Conservation (phyloP, 2,329 filamentous ascomycete species). For the Botrytis pseudocinerea region DNA sequence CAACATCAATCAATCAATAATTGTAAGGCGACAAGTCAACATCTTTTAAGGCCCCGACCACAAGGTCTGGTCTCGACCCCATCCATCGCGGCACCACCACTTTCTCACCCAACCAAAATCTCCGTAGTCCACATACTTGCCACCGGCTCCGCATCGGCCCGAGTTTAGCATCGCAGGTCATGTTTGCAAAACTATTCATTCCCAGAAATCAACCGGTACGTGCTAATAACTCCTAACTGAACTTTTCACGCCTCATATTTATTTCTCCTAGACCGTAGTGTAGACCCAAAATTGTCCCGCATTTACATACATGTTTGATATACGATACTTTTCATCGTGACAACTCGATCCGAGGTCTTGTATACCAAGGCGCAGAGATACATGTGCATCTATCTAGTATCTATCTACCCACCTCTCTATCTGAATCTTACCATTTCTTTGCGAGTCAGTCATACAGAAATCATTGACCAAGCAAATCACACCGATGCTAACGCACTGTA, state of each 20-base stretch:
- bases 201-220: not conserved
- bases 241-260: not conserved
- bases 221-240: not conserved
- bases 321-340: not conserved
- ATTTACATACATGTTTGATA: not conserved
- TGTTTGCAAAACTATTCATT: not conserved
- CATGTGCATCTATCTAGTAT: not conserved
- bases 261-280: not conserved
- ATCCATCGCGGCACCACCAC: conserved; percentile 14
- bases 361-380: not conserved
- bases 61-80: conserved; percentile 13
- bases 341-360: conserved; percentile 14
- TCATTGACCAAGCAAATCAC: conserved; percentile 4
- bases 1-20: not conserved
- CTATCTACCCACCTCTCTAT: not conserved
- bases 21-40: not conserved
- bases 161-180: not conserved
- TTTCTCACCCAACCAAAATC: conserved; percentile 9
- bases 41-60: conserved; percentile 8
- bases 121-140: not conserved
- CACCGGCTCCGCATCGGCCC: conserved; percentile 16
- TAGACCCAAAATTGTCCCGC: not conserved
- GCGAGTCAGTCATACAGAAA: not conserved
- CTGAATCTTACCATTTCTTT: not conserved
- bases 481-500: conserved; percentile 1